These are phyloP conservation scores for Artomyces pyxidatus DNA, from an alignment of 768 basidiomycete species.

Conservation along the genomic window DNA sequence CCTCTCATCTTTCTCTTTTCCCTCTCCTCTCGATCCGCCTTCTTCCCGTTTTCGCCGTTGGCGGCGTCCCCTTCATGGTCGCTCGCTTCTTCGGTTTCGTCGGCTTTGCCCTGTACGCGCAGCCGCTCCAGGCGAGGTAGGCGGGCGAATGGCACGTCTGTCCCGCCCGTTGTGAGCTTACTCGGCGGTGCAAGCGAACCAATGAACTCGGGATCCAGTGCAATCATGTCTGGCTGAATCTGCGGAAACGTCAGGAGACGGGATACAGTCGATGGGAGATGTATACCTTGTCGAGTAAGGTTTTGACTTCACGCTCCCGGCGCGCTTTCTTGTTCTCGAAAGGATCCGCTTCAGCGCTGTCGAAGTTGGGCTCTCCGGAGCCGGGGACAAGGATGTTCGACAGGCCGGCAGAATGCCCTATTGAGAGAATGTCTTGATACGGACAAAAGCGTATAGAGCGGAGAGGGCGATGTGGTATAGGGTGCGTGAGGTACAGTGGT, in stretches of 20 bases:
- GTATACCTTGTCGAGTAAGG: conserved; percentile 73
- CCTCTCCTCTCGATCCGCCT: conserved; percentile 29
- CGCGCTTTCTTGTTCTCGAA: conserved; percentile 79
- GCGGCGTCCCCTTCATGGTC: conserved; percentile 26
- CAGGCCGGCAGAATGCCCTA: conserved; percentile 73
- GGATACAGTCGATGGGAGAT: not conserved
- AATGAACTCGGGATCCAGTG: conserved; percentile 70
- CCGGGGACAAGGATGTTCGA: conserved; percentile 88
- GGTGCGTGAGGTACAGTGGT: conserved; percentile 85
- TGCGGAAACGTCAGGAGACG: conserved; percentile 21
- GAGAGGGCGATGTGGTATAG: conserved; percentile 73
- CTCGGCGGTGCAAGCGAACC: conserved; percentile 59
- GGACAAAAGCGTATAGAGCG: conserved; percentile 77
- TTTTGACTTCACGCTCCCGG: conserved; percentile 86
- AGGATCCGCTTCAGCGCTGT: conserved; percentile 88
- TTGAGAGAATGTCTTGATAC: conserved; percentile 76
- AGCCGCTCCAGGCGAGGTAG: conserved; percentile 74
- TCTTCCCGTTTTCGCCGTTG: conserved; percentile 31
- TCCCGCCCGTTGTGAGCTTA: conserved; percentile 44
- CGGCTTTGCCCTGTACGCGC: conserved; percentile 64
- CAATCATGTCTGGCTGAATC: conserved; percentile 91
- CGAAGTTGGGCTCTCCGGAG: conserved; percentile 90
- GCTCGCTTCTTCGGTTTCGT: conserved; percentile 47
- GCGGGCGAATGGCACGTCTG: conserved; percentile 54
- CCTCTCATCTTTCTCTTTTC: conserved; percentile 83